Base-by-base conservation (phyloP, 768 basidiomycete genomes). In the Leccinum variicolor region DNA sequence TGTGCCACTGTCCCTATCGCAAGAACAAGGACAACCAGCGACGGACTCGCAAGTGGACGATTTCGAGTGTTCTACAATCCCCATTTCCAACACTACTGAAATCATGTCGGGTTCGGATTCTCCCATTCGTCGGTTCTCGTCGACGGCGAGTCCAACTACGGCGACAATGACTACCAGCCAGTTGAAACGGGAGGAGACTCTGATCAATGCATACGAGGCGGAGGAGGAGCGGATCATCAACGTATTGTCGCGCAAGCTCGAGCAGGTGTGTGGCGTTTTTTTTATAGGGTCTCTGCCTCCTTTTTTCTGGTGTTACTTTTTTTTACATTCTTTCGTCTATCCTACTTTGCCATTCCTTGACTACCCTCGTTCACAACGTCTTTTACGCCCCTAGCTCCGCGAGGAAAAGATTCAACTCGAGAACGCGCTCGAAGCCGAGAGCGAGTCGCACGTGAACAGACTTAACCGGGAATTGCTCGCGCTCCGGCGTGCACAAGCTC, bases 181-280 rank as follows among this genome's bases (percentile, higher is more conserved):
- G 10, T 31, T 72, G 19, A 72, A 81, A 61, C 72, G 77, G 39
- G 83, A 86, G 64, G 90, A 92, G 68, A 86, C 84, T 53, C 78
- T 93, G 67, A 92, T 92, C 67, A 92, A 93, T 72, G 87, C 88
- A 21, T 93, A 92, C 70, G 91, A 93, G 65, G 92, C 91, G 11
- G 91, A 94, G 73, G 90, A 94, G 73, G 92, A 94, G 69, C 84
- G 90, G 47, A 92, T 94, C 54, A 88, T 91, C 62, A 92, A 92
- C 59, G 78, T 89, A 7, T 75, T 94, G 54, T 92, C 88, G 26
- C 79, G 90, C 63, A 94, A 93, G 70, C 77, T 94, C 52, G 90
- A 93, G 74, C 81, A 89, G 85, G 92, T 89, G 58, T 49, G 52
- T 62, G 36, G 31, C 46, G 11, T 23, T 15, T 26, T 19, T 31